These are phyloP conservation scores for Fusarium keratoplasticum DNA, from an alignment of 2,329 filamentous ascomycete species.

Conservation along the genomic window DNA sequence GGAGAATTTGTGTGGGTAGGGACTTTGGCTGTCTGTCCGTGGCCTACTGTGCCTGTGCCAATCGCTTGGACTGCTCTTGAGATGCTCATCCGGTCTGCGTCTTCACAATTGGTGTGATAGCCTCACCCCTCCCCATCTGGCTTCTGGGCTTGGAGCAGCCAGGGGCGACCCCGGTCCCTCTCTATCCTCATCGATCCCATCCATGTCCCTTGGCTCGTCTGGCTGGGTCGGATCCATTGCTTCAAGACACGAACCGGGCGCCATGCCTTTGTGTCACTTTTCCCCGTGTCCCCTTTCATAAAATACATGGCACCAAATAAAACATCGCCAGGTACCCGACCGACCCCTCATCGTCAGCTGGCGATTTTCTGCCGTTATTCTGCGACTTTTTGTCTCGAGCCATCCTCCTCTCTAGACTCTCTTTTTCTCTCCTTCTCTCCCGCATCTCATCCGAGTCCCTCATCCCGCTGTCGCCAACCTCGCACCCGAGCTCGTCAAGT, in stretches of 20 bases:
- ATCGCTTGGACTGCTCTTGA: slow-evolving; percentile 13
- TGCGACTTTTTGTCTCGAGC: slow-evolving; percentile 25
- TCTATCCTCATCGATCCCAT: slow-evolving; percentile 40
- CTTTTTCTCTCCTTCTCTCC: slow-evolving; percentile 16
- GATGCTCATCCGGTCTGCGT: slow-evolving; percentile 15
- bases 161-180: slow-evolving; percentile 30
- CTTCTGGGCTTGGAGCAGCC: slow-evolving; percentile 18
- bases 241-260: slow-evolving; percentile 47
- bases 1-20: slow-evolving; percentile 9
- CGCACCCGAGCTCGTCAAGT: not conserved
- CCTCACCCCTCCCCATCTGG: slow-evolving; percentile 20
- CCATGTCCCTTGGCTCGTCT: slow-evolving; percentile 43
- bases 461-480: not conserved
- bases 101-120: slow-evolving; percentile 31
- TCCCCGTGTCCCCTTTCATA: slow-evolving; percentile 48
- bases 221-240: slow-evolving; percentile 45
- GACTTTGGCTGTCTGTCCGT: slow-evolving; percentile 6
- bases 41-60: slow-evolving; percentile 12
- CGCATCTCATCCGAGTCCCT: not conserved
- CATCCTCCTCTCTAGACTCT: slow-evolving; percentile 21
- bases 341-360: slow-evolving; percentile 43
- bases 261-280: slow-evolving; percentile 46
- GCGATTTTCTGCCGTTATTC: slow-evolving; percentile 22
- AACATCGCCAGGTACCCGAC: slow-evolving; percentile 45
- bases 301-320: slow-evolving; percentile 47